Conservation (phyloP, 1,139 yeast genomes). For the Scheffersomyces segobiensis region DNA sequence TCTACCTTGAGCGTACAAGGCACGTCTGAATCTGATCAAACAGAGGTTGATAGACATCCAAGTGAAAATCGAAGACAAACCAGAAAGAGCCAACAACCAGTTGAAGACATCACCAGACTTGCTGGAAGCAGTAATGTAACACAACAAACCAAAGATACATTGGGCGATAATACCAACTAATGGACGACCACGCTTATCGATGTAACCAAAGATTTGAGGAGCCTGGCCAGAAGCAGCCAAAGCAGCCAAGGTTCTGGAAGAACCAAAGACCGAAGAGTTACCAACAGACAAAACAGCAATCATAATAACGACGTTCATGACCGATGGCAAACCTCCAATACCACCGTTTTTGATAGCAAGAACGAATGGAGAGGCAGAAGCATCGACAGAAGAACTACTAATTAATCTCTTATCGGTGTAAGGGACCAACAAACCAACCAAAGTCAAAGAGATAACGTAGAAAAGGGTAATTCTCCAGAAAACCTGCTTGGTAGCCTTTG, state of each 20-base stretch:
- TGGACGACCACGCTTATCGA: constrained; percentile 77
- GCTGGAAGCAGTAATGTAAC: constrained; percentile 39
- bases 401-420: constrained; percentile 53
- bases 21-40: constrained; percentile 37
- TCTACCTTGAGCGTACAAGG: constrained; percentile 34
- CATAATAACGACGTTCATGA: constrained; percentile 27
- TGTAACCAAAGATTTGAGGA: constrained; percentile 70
- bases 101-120: constrained; percentile 32
- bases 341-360: constrained; percentile 36
- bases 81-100: constrained; percentile 40
- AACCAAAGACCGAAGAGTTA: constrained; percentile 58
- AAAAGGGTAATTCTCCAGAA: constrained; percentile 70
- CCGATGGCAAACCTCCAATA: constrained; percentile 24
- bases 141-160: constrained; percentile 40
- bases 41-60: constrained; percentile 41
- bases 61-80: constrained; percentile 37
- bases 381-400: constrained; percentile 51
- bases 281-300: constrained; percentile 27
- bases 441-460: constrained; percentile 57
- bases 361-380: constrained; percentile 72
- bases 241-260: constrained; percentile 81
- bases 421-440: constrained; percentile 71
- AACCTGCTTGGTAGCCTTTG: constrained; percentile 70
- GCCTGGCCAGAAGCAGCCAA: constrained; percentile 82
- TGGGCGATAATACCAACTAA: constrained; percentile 63